Evolutionary conservation across 1,139 yeast genomes (phyloP), one percentile per base, ranked within the genome.

Genomic region (Pichia sp.): DNA sequence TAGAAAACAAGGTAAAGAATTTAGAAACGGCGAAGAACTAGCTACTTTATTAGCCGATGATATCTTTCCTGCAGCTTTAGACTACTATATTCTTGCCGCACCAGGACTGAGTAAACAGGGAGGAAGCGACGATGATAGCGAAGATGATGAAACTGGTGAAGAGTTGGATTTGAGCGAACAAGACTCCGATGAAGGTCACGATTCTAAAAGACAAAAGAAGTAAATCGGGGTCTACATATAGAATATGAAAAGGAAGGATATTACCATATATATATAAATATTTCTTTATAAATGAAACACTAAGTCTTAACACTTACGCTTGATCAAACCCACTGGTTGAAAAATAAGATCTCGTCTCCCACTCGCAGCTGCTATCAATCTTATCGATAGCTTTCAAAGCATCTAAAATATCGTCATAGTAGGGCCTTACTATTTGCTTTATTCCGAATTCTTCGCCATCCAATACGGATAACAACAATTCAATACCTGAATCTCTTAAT

Each of bases 31-130:
- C 11, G 88, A 79, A 52, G 86, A 81, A 11, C 67, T 84, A 50
- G 79, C 90, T 1, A 66, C 77, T 40, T 64, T 83, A 42, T 67
- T 84, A 16, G 69, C 73, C 2, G 87, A 82, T 39, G 88, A 83
- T 55, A 60, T 84, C 34, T 83, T 75, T 55, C 85, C 87, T 27
- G 77, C 78, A 55, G 85, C 88, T 23, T 79, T 82, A 28, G 81
- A 79, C 55, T 82, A 81, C 57, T 84, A 82, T 56, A 77, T 84
- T 2, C 77, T 80, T 54, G 88, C 88, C 55, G 76, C 73, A 51
- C 72, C 77, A 4, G 73, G 75, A 3, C 69, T 75, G 26, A 81
- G 75, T 26, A 83, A 72, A 29, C 76, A 72, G 39, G 73, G 69
- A 3, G 76, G 71, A 29, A n/a, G 26, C 7, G 73, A 69, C 28